Evolutionary conservation across 345 rosid species (phyloP), one percentile per base, ranked within the genome.

Genomic region (Lumnitzera racemosa): DNA sequence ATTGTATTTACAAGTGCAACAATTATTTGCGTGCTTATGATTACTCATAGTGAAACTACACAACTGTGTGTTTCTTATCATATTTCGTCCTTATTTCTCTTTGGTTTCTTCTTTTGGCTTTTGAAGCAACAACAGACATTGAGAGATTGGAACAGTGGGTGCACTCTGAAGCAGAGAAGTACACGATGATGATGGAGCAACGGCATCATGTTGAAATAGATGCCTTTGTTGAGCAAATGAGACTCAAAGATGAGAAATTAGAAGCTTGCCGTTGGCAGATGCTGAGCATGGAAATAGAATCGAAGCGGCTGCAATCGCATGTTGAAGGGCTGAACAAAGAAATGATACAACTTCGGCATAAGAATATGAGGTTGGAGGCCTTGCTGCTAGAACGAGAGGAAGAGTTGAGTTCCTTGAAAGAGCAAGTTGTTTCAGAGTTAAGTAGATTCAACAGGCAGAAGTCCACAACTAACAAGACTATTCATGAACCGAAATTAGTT

Each of bases 231-330:
- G 87, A 89, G 67, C 84, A 84, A 65, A 74, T 89, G 84, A 80
- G 95, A 63, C 70, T 81, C 52, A 87, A 88, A 73, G 95, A 87
- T 57, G 95, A 94, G 70, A 90, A 83, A 58, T 61, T 90, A 58
- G 96, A 90, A 78, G 80, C 81, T 56, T 75, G 71, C 46, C 88
- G 79, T n/a, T 81, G 87, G 95, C 78, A 70, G 70, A 58, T 81
- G 63, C 74, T 86, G 74, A 84, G 90, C 78, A 76, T 77, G 80
- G 96, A 94, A 60, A 65, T 86, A 52, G 99, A 94, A 73, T 77
- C 87, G 53, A 86, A 81, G 79, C 78, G 80, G 53, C 63, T 86
- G 67, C 80, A 78, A 68, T 76, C 95, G 64, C 83, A 83, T 61
- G 69, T 74, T 13, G 89, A 94, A 74, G 79, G 77, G 63, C 55